Evolutionary conservation across 2,329 filamentous ascomycete species (phyloP).

Genomic region (Beauveria scarabaeidicola): DNA sequence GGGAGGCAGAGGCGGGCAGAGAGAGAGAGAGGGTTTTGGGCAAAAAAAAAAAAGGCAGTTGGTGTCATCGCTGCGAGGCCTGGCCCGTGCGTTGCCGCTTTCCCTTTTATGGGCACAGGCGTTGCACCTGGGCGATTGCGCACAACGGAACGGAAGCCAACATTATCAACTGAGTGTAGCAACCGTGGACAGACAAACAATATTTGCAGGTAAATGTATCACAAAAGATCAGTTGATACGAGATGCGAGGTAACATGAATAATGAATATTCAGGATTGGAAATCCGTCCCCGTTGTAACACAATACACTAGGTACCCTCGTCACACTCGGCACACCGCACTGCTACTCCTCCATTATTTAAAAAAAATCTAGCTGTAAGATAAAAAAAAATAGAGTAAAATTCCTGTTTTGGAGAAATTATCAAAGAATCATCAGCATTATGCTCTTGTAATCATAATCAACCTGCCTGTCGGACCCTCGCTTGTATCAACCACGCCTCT

Average conservation of each 20-base stretch:
- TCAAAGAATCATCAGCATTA: too few species aligned
- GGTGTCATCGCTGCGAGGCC: background rate
- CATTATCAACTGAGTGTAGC: background rate
- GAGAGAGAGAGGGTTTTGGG: constrained; percentile 6
- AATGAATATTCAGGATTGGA: background rate
- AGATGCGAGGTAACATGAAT: background rate
- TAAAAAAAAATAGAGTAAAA: too few species aligned
- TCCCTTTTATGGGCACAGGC: background rate
- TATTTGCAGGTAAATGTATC: background rate
- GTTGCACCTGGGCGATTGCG: background rate
- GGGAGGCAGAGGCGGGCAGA: background rate
- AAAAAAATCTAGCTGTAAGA: too few species aligned
- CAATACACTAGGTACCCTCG: too few species aligned
- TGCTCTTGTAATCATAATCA: background rate
- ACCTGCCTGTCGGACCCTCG: background rate
- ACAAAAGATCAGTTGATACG: background rate
- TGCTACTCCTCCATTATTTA: background rate
- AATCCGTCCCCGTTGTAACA: background rate
- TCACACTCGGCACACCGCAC: background rate
- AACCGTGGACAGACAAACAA: background rate
- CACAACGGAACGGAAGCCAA: background rate
- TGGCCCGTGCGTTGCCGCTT: constrained; percentile 8
- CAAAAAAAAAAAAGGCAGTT: constrained; percentile 4
- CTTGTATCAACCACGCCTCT: background rate
- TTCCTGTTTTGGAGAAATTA: too few species aligned